Conservation (phyloP, 345 rosid genomes). For the Linum trigynum region DNA sequence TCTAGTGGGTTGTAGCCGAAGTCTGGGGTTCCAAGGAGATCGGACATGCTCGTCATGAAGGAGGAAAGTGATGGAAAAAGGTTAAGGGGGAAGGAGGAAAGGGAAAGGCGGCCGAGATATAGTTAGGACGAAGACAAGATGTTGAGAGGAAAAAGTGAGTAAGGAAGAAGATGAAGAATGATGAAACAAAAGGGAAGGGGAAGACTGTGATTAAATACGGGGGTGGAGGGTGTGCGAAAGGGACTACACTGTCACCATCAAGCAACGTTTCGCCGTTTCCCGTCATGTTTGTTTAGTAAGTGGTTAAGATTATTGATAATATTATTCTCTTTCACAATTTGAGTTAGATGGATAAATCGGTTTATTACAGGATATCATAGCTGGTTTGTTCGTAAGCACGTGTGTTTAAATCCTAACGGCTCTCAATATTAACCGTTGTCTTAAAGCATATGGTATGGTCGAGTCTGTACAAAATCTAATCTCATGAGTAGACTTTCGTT, state of each 20-base stretch:
- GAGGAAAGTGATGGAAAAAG: constrained; percentile 10
- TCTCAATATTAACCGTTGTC: too few relatives aligned
- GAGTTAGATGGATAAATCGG: too few relatives aligned
- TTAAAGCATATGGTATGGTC: too few relatives aligned
- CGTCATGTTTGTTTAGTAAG: neutral
- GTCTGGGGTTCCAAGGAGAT: constrained; percentile 34
- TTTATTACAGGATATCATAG: too few relatives aligned
- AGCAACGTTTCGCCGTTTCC: neutral
- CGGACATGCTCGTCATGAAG: constrained; percentile 13
- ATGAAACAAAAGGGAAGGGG: too few relatives aligned
- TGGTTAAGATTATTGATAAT: too few relatives aligned
- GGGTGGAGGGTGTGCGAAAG: constrained; percentile 29
- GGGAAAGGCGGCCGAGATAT: constrained; percentile 1
- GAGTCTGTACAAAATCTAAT: too few relatives aligned
- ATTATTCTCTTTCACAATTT: too few relatives aligned
- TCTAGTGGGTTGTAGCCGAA: constrained; percentile 30
- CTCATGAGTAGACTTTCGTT: too few relatives aligned
- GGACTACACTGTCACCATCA: constrained; percentile 67
- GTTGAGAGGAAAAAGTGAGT: neutral
- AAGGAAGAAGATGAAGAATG: too few relatives aligned
- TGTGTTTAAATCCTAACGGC: too few relatives aligned
- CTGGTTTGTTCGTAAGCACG: too few relatives aligned
- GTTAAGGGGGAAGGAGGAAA: constrained; percentile 5
- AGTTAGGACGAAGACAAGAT: neutral
- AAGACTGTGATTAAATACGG: constrained; percentile 25